These are phyloP conservation scores for Nephelium lappaceum DNA, from an alignment of 345 rosid species.

Conservation along the genomic window DNA sequence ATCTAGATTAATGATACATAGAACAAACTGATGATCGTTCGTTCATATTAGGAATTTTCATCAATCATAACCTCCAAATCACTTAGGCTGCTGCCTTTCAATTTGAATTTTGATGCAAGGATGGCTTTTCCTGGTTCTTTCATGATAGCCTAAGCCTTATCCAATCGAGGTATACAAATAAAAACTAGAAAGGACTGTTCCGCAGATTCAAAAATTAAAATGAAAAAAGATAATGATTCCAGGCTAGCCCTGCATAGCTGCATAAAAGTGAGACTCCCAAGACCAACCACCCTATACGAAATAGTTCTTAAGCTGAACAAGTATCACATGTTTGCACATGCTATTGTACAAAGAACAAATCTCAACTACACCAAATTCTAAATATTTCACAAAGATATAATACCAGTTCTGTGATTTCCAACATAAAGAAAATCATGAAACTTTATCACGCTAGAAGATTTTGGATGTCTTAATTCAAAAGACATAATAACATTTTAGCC, in stretches of 20 bases:
- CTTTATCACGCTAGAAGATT: conserved; percentile 1
- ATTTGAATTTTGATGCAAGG: background rate
- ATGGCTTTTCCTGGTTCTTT: background rate
- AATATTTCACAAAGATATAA: background rate
- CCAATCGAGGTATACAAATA: background rate
- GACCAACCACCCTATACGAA: background rate
- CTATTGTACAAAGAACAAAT: background rate
- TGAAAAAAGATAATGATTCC: background rate
- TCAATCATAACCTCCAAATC: background rate
- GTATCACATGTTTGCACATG: background rate
- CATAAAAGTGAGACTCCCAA: background rate
- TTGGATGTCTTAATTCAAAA: background rate
- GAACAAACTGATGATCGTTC: background rate
- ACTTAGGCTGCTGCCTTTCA: background rate
- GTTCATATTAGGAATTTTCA: background rate
- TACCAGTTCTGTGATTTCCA: background rate
- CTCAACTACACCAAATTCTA: background rate
- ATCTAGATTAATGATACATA: background rate
- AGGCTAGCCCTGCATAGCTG: background rate
- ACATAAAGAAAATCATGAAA: background rate
- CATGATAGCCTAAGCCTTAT: background rate
- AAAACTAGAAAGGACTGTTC: background rate
- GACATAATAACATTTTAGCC: background rate
- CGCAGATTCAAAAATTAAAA: background rate
- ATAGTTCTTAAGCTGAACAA: background rate